phyloP scores from a whole-genome alignment of 768 basidiomycete species.

The Termitomyces sp. region DNA sequence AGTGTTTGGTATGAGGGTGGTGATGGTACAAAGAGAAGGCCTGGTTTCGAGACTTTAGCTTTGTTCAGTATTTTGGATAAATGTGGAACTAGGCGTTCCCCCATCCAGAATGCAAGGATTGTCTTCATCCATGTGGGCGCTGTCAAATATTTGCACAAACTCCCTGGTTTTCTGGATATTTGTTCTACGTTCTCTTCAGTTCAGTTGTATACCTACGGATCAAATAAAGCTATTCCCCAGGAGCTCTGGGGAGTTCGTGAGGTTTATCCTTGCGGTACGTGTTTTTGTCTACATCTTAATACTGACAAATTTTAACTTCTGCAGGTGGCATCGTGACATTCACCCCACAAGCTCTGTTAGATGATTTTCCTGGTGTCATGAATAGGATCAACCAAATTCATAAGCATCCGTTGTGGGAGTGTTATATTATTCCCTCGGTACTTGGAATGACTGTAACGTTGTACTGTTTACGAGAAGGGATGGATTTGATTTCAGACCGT shows the following conservation, averaged over 20 bases:
- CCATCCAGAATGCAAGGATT: conserved; percentile 37
- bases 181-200: conserved; percentile 39
- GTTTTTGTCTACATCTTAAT: background rate
- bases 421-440: conserved; percentile 63
- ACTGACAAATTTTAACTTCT: background rate
- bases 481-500: conserved; percentile 38
- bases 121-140: conserved; percentile 67
- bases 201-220: conserved; percentile 68
- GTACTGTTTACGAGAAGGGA: conserved; percentile 23
- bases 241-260: conserved; percentile 57
- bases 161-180: conserved; percentile 48
- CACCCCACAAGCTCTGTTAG: conserved; percentile 56
- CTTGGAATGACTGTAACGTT: conserved; percentile 52
- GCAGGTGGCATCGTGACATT: conserved; percentile 75
- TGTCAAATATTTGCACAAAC: conserved; percentile 41
- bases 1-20: conserved; percentile 42
- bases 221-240: conserved; percentile 47
- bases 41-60: conserved; percentile 38
- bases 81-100: conserved; percentile 35
- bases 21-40: conserved; percentile 23
- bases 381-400: conserved; percentile 48
- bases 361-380: conserved; percentile 46
- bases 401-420: conserved; percentile 64
- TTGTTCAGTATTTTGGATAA: conserved; percentile 42
- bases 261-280: conserved; percentile 58